Percentiles rank a stretch among this genome's conserved stretches.
phyloP scores from a whole-genome alignment of 768 basidiomycete species.

The Ramaria sp. region DNA sequence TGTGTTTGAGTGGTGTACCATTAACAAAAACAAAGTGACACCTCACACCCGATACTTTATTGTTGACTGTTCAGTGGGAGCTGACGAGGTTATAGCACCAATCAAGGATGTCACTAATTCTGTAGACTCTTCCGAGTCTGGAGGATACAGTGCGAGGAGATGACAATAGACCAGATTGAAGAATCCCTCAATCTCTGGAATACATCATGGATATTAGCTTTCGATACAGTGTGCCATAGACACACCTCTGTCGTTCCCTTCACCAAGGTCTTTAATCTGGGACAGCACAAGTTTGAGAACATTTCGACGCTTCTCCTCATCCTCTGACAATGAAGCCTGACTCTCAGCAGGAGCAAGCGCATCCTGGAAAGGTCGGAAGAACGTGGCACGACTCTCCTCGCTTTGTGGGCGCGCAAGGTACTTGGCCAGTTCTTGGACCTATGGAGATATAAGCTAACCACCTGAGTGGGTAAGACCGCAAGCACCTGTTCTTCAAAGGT shows the following conservation, averaged over 20 bases:
- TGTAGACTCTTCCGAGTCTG: conserved; percentile 45
- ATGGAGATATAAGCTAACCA: conserved; percentile 2
- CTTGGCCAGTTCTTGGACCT: conserved; percentile 72
- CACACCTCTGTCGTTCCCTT: conserved; percentile 69
- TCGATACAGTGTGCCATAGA: conserved; percentile 3
- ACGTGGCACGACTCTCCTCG: conserved; percentile 56
- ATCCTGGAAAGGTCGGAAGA: conserved; percentile 59
- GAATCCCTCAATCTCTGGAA: conserved; percentile 72
- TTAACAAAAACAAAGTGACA: conserved; percentile 5
- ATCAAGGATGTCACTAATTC: conserved; percentile 40
- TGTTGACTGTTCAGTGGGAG: conserved; percentile 36
- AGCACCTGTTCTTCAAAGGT: conserved; percentile 79
- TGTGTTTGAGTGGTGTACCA: neutral
- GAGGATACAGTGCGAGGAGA: conserved; percentile 48
- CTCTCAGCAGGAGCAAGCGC: conserved; percentile 41
- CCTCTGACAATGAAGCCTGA: conserved; percentile 42
- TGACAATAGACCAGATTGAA: conserved; percentile 77
- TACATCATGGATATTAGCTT: conserved; percentile 1
- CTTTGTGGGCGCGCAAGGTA: conserved; percentile 57
- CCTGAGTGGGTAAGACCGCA: neutral
- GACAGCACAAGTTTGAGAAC: conserved; percentile 50
- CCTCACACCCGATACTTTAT: conserved; percentile 72
- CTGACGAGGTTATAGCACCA: conserved; percentile 41
- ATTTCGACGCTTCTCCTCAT: conserved; percentile 39
- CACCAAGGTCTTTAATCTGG: conserved; percentile 60